Base-by-base conservation (phyloP, 495 filamentous ascomycete species). In the Penicillium bialowiezense region DNA sequence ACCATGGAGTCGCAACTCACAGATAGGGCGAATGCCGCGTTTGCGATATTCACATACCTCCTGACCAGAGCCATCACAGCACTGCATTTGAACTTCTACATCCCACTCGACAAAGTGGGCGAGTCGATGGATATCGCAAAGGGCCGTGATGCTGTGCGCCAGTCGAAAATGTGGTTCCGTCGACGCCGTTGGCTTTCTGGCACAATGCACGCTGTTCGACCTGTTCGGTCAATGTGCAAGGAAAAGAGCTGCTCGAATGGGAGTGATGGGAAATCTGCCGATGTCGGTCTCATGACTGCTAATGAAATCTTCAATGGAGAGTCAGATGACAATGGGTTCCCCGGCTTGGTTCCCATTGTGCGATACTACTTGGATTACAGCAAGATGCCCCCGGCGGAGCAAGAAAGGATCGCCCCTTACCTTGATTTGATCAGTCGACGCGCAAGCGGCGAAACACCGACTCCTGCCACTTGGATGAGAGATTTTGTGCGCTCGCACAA, bases 91-190 rank as follows among this genome's bases (percentile, higher is more conserved):
- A 36, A 36, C 32, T 45, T 45, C n/a, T 96, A 96, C 71, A 87
- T 95, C 29, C 91, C 91, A 24, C 91, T 95, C 59, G 68, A 73
- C 8, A 59, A 58, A 29, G 60, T 65, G 0, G 63, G 87, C 26
- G 86, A 91, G 64, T 95, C 95, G 60, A 95, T 95, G 90, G 83
- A 91, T 58, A 88, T 80, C 9, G 89, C 90, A 1, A 90, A 95
- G 66, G 73, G 69, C 3, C 74, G 88, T 8, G 83, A 92, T 60
- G 90, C 90, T n/a, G 87, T 92, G 28, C 60, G 86, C 7, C 72
- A 82, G 1, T 65, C 84, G 58, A 83, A 82, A 46, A 92, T 96
- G 67, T 87, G 82, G 66, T 95, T 96, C 78, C 74, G 91, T 12
- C 36, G 38, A 2, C 28, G 20, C 12, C 47, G 51, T 1, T 58